A percentile compares a stretch with the other conserved stretches of the same genome.
phyloP scores from a whole-genome alignment of 495 filamentous ascomycete species.

The Beverwykella pulmonaria region DNA sequence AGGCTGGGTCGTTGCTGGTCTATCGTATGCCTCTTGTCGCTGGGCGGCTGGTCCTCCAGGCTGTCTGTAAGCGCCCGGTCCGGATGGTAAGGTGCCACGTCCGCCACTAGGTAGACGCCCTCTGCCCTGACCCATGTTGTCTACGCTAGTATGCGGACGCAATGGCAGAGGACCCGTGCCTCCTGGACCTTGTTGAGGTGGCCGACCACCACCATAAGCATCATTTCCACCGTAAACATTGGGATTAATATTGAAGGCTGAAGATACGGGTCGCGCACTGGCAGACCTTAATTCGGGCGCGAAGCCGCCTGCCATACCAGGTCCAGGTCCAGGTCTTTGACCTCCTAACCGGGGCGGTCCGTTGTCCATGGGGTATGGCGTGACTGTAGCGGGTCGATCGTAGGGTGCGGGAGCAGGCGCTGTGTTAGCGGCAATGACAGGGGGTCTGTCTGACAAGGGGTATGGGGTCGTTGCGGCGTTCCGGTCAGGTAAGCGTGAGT shows the following conservation, averaged over 20 bases:
- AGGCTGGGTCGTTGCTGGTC: slow-evolving; percentile 25
- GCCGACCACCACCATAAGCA: slow-evolving; percentile 14
- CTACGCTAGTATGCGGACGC: slow-evolving; percentile 37
- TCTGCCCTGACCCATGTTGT: slow-evolving; percentile 36
- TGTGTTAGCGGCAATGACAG: slow-evolving; percentile 48
- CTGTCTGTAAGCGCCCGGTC: slow-evolving; percentile 33
- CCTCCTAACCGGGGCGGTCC: slow-evolving; percentile 46
- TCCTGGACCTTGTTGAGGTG: slow-evolving; percentile 9
- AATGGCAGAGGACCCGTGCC: slow-evolving; percentile 33
- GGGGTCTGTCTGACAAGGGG: slow-evolving; percentile 45
- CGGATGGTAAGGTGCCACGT: slow-evolving; percentile 13
- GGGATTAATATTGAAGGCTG: slow-evolving; percentile 43
- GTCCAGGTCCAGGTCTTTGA: slow-evolving; percentile 43
- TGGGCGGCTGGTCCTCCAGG: slow-evolving; percentile 37
- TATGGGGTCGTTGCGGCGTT: slow-evolving; percentile 40
- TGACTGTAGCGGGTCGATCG: slow-evolving; percentile 54
- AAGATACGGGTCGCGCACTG: slow-evolving; percentile 27
- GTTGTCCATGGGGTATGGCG: slow-evolving; percentile 69
- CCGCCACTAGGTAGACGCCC: slow-evolving; percentile 22
- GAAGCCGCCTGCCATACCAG: slow-evolving; percentile 47
- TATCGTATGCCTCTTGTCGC: slow-evolving; percentile 27
- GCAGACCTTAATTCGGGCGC: slow-evolving; percentile 40
- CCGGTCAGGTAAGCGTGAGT: slow-evolving; percentile 30
- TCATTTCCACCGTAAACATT: slow-evolving; percentile 31
- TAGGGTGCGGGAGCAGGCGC: slow-evolving; percentile 45